Evolutionary conservation across 2,329 filamentous ascomycete species (phyloP).

Genomic region (Pseudogymnoascus sp.): DNA sequence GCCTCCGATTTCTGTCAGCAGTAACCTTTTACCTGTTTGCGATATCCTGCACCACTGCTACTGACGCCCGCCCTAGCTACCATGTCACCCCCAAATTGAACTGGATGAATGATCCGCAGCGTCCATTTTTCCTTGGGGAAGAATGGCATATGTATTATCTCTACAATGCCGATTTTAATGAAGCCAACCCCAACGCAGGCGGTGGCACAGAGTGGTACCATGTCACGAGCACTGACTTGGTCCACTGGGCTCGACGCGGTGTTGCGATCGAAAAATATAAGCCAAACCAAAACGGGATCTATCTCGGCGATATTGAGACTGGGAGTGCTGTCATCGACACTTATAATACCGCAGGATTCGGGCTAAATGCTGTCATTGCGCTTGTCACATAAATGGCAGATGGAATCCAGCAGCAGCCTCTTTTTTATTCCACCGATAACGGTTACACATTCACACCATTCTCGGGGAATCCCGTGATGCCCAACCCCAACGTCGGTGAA

Average conservation of each 20-base stretch:
- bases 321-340: constrained; percentile 50
- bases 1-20: too few relatives aligned
- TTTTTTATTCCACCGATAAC: constrained; percentile 46
- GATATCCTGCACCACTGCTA: too few relatives aligned
- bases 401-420: constrained; percentile 29
- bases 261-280: constrained; percentile 46
- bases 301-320: constrained; percentile 45
- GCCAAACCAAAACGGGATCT: constrained; percentile 31
- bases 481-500: constrained; percentile 35
- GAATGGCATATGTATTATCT: too few relatives aligned
- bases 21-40: too few relatives aligned
- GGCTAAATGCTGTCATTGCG: constrained; percentile 47
- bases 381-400: constrained; percentile 52
- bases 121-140: too few relatives aligned
- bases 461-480: constrained; percentile 50
- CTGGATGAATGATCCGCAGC: too few relatives aligned
- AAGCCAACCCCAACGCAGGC: too few relatives aligned
- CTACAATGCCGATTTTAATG: too few relatives aligned
- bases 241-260: constrained; percentile 55
- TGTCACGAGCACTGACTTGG: constrained; percentile 52
- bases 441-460: constrained; percentile 55
- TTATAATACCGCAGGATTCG: constrained; percentile 59
- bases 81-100: too few relatives aligned
- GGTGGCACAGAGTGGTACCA: constrained; percentile 37
- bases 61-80: too few relatives aligned